Base-by-base conservation (phyloP, 2,329 filamentous ascomycete genomes). In the Calonectria montana region DNA sequence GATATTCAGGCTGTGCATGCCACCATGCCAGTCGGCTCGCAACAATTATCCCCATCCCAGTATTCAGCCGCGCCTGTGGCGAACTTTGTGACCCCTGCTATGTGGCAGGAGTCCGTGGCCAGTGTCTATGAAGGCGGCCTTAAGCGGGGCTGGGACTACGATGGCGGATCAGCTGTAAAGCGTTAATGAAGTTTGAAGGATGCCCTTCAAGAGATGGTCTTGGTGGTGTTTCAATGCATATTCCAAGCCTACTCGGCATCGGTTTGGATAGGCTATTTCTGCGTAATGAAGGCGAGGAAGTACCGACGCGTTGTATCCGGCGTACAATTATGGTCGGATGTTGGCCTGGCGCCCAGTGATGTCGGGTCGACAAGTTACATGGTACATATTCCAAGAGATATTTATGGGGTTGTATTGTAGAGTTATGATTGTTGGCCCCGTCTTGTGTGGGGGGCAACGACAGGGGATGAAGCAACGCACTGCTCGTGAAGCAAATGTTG, bases 101-200 rank as follows among this genome's bases (percentile, higher is more conserved):
- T 93, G 92, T 94, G 92, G 92, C 91, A 92, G 80, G 91, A 93
- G 79, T 92, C 90, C 15, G 92, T 94, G 67, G 91, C 91, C 15
- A 92, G 89, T 75, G 91, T 93, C 6, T 93, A 93, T 80, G 90
- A 92, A 77, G 89, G 90, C 50, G 91, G 90, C 4, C 81, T 92
- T 59, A 93, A 93, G 82, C 85, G 91, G 61, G 81, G 85, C 55
- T 92, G 91, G 91, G 90, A 91, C 74, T 90, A 88, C 76, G 88
- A 89, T 67, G 76, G 77, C 27, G 76, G 77, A 61, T 75, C 81
- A 31, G 75, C 80, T 69, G 82, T 82, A 76, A 83, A 82, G 65
- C 80, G 79, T 65, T 81, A 75, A 31, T 78, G 70, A 74, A 62
- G 47, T 35, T 48, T 27, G 12, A 37, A 37, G 35, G n/a, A 53